phyloP scores from a whole-genome alignment of 2,329 filamentous ascomycete species.

The Elsinoe fawcettii region DNA sequence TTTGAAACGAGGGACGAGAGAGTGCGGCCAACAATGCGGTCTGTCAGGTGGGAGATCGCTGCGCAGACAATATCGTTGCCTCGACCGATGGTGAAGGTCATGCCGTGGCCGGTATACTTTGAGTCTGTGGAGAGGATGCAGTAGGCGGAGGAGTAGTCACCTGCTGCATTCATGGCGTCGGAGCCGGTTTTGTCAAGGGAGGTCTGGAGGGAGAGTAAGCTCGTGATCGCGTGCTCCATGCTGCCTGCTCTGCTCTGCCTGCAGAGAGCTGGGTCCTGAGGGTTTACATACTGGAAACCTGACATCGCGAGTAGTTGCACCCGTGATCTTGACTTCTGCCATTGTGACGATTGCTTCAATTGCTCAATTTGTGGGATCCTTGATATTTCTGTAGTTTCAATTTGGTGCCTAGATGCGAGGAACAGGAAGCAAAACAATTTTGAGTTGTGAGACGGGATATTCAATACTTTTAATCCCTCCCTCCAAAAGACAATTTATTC shows the following conservation, averaged over 20 bases:
- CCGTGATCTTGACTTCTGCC: slow-evolving; percentile 37
- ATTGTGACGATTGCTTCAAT: slow-evolving; percentile 1
- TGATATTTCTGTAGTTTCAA: not conserved
- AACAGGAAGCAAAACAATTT: not conserved
- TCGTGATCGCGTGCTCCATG: not conserved
- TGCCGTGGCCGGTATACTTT: slow-evolving; percentile 63
- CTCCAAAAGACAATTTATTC: not conserved
- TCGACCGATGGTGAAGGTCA: slow-evolving; percentile 81
- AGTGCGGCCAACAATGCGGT: slow-evolving; percentile 66
- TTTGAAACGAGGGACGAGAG: slow-evolving; percentile 68
- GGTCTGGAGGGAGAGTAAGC: slow-evolving; percentile 43
- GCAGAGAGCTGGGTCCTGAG: not conserved
- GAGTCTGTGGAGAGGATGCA: slow-evolving; percentile 82
- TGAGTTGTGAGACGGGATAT: not conserved
- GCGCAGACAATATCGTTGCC: slow-evolving; percentile 89
- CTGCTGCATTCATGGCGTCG: slow-evolving; percentile 92
- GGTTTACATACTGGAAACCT: slow-evolving; percentile 39
- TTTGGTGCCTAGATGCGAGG: not conserved
- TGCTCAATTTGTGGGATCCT: not conserved
- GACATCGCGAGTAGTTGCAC: slow-evolving; percentile 40
- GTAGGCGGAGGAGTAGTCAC: slow-evolving; percentile 91
- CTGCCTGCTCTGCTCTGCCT: not conserved
- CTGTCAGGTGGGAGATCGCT: slow-evolving; percentile 70
- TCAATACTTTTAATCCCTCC: not conserved
- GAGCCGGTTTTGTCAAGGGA: slow-evolving; percentile 93